Evolutionary conservation across 129 eudicot genomes (phyloP).

Genomic region (Helichrysum umbraculigerum): DNA sequence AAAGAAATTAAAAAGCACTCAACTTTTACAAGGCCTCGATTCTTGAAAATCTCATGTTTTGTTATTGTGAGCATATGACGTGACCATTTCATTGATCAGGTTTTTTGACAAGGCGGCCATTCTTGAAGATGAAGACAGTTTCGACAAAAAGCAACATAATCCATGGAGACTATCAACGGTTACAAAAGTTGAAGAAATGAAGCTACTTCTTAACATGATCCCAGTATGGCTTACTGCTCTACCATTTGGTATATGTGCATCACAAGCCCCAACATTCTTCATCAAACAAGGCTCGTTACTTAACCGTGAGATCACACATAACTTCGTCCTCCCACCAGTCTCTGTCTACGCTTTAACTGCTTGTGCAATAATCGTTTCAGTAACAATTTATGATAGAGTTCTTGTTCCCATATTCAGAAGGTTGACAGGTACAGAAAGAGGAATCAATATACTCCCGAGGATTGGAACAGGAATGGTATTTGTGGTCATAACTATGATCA

Average conservation of each 20-base stretch:
- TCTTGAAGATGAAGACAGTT: constrained; percentile 36
- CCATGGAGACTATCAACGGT: constrained; percentile 81
- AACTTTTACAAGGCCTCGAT: too few species aligned
- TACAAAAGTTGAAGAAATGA: constrained; percentile 73
- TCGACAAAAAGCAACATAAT: constrained; percentile 26
- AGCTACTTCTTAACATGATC: constrained; percentile 64
- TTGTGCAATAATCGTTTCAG: constrained; percentile 53
- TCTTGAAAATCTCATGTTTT: too few species aligned
- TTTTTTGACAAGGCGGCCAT: constrained; percentile 78
- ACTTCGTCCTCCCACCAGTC: constrained; percentile 70
- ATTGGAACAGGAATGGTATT: constrained; percentile 75
- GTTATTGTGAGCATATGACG: too few species aligned
- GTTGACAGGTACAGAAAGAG: constrained; percentile 64
- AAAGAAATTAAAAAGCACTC: too few species aligned
- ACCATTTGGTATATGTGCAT: constrained; percentile 62
- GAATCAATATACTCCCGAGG: constrained; percentile 66
- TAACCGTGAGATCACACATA: constrained; percentile 43
- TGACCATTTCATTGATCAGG: constrained; percentile 20
- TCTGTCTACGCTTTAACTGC: constrained; percentile 61
- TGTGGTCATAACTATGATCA: constrained; percentile 41
- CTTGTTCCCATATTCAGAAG: constrained; percentile 10
- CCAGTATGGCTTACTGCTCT: constrained; percentile 79
- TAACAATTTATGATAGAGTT: constrained; percentile 54
- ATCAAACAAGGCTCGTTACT: constrained; percentile 67
- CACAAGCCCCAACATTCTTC: constrained; percentile 77